Conservation (phyloP, 2,329 filamentous ascomycete species). For the Coniochaeta pulveracea region DNA sequence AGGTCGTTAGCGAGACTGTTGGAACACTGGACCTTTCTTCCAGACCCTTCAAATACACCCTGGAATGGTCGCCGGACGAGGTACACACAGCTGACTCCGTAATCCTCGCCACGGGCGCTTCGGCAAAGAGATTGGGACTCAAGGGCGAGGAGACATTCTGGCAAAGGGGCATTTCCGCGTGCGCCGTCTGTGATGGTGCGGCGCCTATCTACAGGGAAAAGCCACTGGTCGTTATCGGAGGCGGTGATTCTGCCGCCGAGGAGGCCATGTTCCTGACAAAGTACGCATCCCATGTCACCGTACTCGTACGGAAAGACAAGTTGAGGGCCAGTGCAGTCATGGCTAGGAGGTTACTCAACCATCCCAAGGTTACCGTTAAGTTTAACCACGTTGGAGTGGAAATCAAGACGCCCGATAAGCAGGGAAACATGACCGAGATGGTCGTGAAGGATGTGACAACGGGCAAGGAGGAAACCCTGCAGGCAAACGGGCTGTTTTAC, state of each 20-base stretch:
- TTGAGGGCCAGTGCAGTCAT: constrained; percentile 86
- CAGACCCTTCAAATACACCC: constrained; percentile 86
- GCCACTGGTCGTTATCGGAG: constrained; percentile 89
- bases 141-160: constrained; percentile 90
- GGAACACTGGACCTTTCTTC: constrained; percentile 72
- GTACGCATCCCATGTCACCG: constrained; percentile 90
- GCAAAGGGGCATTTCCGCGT: constrained; percentile 93
- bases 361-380: constrained; percentile 83
- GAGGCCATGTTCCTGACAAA: constrained; percentile 97
- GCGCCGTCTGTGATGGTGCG: constrained; percentile 93
- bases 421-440: constrained; percentile 83
- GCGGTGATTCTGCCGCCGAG: constrained; percentile 92
- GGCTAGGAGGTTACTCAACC: constrained; percentile 68
- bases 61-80: constrained; percentile 75
- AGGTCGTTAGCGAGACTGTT: constrained; percentile 89
- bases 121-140: constrained; percentile 72
- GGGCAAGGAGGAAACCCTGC: constrained; percentile 69
- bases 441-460: constrained; percentile 69
- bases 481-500: constrained; percentile 92
- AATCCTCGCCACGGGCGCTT: constrained; percentile 92
- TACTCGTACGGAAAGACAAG: constrained; percentile 79
- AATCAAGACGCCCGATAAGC: constrained; percentile 73
- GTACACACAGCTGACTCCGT: constrained; percentile 82
- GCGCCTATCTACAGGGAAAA: constrained; percentile 97
- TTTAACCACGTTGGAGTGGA: constrained; percentile 77